These are phyloP conservation scores for Agaricus blazei DNA, from an alignment of 768 basidiomycete species.

Conservation along the genomic window DNA sequence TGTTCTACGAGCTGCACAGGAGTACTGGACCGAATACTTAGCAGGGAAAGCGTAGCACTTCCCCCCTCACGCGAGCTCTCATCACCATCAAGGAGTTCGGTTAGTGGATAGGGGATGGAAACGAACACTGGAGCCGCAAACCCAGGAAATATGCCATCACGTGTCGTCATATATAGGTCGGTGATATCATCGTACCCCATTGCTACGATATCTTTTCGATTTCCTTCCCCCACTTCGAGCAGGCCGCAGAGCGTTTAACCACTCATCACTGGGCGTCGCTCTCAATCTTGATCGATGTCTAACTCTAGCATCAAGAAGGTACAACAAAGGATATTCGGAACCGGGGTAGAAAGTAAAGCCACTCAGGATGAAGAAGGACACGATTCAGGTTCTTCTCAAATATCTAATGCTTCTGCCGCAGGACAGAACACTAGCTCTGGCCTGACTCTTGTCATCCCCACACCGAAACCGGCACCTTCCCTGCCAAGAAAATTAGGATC, in stretches of 20 bases:
- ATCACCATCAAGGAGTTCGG: too few relatives aligned
- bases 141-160: too few relatives aligned
- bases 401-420: constrained; percentile 9
- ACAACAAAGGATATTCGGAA: constrained; percentile 67
- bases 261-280: not conserved
- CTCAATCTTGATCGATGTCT: constrained; percentile 24
- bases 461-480: constrained; percentile 31
- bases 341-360: constrained; percentile 22
- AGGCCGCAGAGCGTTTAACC: not conserved
- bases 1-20: too few relatives aligned
- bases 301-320: constrained; percentile 51
- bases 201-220: not conserved
- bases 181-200: too few relatives aligned
- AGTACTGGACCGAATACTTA: too few relatives aligned
- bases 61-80: too few relatives aligned
- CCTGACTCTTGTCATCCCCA: constrained; percentile 69
- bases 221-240: too few relatives aligned
- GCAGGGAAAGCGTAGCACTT: too few relatives aligned
- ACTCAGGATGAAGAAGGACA: constrained; percentile 13
- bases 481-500: constrained; percentile 41
- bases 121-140: too few relatives aligned
- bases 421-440: constrained; percentile 32
- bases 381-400: constrained; percentile 14
- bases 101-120: too few relatives aligned
- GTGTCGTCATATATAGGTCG: too few relatives aligned